Evolutionary conservation across 495 filamentous ascomycete genomes (phyloP), one percentile per base, ranked within the genome.

Genomic region (Copromyces sp.): DNA sequence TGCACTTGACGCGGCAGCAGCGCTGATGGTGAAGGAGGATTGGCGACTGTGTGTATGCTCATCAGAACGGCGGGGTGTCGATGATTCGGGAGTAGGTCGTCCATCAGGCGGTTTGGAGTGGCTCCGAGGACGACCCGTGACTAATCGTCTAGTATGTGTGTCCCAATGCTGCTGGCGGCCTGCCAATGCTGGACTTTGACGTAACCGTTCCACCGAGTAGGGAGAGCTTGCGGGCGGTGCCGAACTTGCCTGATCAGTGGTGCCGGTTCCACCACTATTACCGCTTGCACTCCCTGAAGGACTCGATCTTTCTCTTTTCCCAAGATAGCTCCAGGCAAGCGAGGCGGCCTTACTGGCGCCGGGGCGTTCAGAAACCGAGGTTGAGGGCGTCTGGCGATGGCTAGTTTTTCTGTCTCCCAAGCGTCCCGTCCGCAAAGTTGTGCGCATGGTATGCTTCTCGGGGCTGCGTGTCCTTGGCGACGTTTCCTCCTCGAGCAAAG

Each of bases 301-400:
- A 11, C 38, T 37, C 70, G 39, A 42, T 44, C 72, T 41, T 29
- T 74, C 78, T 73, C 73, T 65, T 47, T 77, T 77, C 69, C 78
- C 71, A 73, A 79, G 74, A 68, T 85, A 87, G 59, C 85, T 88
- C 94, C 94, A 99, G 20, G 95, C 95, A 42, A 97, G 81, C 3
- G 92, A 91, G 2, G 95, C 95, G 16, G 95, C 95, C 80, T 92
- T 96, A 53, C 92, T 94, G 39, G 94, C 93, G 3, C 84, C 84
- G 0, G 82, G 83, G 29, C 82, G 83, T 39, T 84, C 84, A 37
- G 73, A 70, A 14, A 65, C 53, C 14, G 74, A 74, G 70, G 75
- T 77, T 29, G 76, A 73, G 75, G 39, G 75, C 40, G 73, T 74
- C 73, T 68, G 78, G 69, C 79, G 84, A 82, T 80, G 82, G 75